phyloP scores from a whole-genome alignment of 768 basidiomycete species.

The Macrolepiota dolichaula region DNA sequence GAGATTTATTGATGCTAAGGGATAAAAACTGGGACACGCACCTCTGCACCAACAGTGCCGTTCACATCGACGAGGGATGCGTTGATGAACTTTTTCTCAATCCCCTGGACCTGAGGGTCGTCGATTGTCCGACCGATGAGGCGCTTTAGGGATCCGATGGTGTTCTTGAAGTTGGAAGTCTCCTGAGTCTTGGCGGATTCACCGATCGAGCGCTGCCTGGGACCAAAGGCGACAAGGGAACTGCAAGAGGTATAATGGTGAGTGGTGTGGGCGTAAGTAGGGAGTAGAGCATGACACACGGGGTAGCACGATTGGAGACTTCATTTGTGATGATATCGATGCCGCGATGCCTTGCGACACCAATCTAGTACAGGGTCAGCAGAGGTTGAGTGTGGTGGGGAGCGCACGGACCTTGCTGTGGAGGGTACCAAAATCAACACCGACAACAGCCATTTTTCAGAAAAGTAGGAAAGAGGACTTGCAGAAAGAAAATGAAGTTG shows the following conservation, averaged over 20 bases:
- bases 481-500: neutral
- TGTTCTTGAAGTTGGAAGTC: constrained; percentile 97
- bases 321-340: constrained; percentile 99
- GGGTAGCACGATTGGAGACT: constrained; percentile 94
- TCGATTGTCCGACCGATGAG: constrained; percentile 77
- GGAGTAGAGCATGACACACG: constrained; percentile 51
- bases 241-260: constrained; percentile 35
- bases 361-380: constrained; percentile 56
- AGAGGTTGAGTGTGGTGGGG: constrained; percentile 6
- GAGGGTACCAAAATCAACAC: constrained; percentile 89
- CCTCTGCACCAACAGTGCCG: constrained; percentile 84
- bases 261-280: constrained; percentile 56
- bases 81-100: constrained; percentile 91
- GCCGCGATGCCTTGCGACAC: constrained; percentile 91
- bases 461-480: neutral
- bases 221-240: constrained; percentile 92
- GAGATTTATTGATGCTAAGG: neutral
- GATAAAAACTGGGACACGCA: constrained; percentile 31
- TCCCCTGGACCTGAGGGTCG: constrained; percentile 78
- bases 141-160: constrained; percentile 89
- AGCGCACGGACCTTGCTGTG: constrained; percentile 68
- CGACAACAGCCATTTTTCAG: constrained; percentile 81
- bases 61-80: constrained; percentile 81
- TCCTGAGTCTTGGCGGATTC: constrained; percentile 97
- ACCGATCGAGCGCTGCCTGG: constrained; percentile 87